Conservation (phyloP, 257 asterid species). For the Lantana camara region DNA sequence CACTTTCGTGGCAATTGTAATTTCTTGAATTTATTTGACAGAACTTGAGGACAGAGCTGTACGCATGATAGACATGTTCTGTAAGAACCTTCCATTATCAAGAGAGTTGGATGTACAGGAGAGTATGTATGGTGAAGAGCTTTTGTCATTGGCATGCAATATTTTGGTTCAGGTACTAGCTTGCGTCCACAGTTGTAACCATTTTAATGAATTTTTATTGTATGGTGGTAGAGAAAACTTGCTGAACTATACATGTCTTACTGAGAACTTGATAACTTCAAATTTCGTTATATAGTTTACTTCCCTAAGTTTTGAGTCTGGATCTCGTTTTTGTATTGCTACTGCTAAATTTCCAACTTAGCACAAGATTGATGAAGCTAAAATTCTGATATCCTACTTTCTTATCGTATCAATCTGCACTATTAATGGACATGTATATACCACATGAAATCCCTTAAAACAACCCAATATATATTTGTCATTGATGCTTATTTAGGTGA, state of each 20-base stretch:
- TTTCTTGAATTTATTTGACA: slow-evolving; percentile 35
- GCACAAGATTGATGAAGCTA: too few relatives aligned
- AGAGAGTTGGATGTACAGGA: slow-evolving; percentile 88
- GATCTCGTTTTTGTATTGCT: background rate
- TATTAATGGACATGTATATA: background rate
- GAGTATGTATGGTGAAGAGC: slow-evolving; percentile 93
- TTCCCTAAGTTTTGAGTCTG: slow-evolving; percentile 6
- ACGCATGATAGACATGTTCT: slow-evolving; percentile 70
- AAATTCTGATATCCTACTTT: too few relatives aligned
- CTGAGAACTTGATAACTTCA: slow-evolving; percentile 14
- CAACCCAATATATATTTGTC: slow-evolving; percentile 3
- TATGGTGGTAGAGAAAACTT: slow-evolving; percentile 2
- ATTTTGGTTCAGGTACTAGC: slow-evolving; percentile 88
- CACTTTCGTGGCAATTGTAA: slow-evolving; percentile 19
- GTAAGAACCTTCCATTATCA: slow-evolving; percentile 75
- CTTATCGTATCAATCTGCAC: background rate
- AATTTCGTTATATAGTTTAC: slow-evolving; percentile 18
- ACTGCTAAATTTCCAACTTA: too few relatives aligned
- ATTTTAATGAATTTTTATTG: slow-evolving; percentile 3
- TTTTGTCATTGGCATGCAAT: slow-evolving; percentile 76
- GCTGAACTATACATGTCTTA: slow-evolving; percentile 8
- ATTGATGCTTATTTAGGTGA: too few relatives aligned
- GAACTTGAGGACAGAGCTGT: slow-evolving; percentile 73
- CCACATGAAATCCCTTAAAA: slow-evolving; percentile 2
- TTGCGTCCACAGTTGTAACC: slow-evolving; percentile 15